Base-by-base conservation (phyloP, 176 grass and related monocot genomes). In the Oryza coarctata region DNA sequence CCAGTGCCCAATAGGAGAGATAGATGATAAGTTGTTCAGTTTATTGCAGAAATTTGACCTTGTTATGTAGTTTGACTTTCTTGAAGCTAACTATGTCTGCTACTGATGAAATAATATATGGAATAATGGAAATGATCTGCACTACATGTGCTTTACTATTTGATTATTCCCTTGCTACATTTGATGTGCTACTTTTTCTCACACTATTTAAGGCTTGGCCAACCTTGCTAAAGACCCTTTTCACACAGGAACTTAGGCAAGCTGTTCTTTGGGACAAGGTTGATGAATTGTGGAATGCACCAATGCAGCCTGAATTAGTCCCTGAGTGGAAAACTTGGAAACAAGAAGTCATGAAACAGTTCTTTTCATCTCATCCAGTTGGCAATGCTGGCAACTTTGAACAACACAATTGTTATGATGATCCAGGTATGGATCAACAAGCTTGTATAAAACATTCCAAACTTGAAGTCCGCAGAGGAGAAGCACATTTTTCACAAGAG, bases 321-420 rank as follows among this genome's bases (percentile, higher is more conserved):
- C 83, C 83, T 15, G 93, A 95, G 55, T 99, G 96, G 96, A 99
- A 95, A 92, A 92, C 89, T 38, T 91, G 89, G 93, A 99, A 94
- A 66, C 96, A 95, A 50, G 93, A 99, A 80, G 80, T 89, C 63
- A 95, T 94, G 75, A 95, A 90, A 92, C 90, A 76, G 66, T 95
- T 90, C 74, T 88, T 89, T 79, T 58, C 86, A 50, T 94, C 83
- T 55, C 85, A 93, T 81, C 77, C 91, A 81, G 58, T 85, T 77
- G 76, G 71, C 70, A 88, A 86, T 69, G 43, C 39, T 63, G 80
- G 71, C 64, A 81, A 83, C 50, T 57, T 71, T 68, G 92, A 89
- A 58, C 76, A 85, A 57, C 80, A 70, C 25, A 81, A 29, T 81
- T 58, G 28, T 76, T 84, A 63, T 26, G 47, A 65, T 64, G 80